Evolutionary conservation across 306 rosid species (phyloP).

Genomic region (Alnus rubra): DNA sequence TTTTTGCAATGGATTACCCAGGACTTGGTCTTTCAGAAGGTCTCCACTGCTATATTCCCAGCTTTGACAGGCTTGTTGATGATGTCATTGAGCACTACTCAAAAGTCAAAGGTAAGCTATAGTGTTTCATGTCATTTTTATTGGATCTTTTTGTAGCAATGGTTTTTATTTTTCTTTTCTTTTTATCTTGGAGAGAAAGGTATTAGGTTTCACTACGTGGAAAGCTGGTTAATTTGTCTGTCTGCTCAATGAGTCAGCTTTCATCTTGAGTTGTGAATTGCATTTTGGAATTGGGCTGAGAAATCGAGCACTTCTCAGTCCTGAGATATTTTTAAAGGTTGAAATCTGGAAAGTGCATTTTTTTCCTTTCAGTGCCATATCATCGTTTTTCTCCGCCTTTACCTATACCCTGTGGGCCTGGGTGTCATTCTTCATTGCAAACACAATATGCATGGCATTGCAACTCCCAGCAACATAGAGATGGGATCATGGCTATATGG

Average conservation of each 20-base stretch:
- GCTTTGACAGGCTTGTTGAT: conserved; percentile 73
- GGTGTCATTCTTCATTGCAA: not conserved
- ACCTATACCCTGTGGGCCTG: not conserved
- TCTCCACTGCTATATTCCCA: conserved; percentile 72
- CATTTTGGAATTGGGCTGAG: not conserved
- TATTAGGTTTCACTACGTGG: not conserved
- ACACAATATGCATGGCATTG: not conserved
- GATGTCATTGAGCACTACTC: conserved; percentile 78
- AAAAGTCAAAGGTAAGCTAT: conserved; percentile 67
- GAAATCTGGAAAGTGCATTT: not conserved
- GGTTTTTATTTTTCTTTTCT: not conserved
- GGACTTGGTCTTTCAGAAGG: conserved; percentile 98
- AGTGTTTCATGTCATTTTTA: not conserved
- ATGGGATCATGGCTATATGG: not conserved
- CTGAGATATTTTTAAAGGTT: not conserved
- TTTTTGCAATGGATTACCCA: conserved; percentile 93
- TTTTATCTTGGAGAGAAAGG: not conserved
- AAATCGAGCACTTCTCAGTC: not conserved
- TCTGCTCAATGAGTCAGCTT: not conserved
- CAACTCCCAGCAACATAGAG: not conserved
- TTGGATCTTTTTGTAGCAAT: not conserved
- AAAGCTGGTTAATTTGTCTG: not conserved
- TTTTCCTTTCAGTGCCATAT: not conserved
- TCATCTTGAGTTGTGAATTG: not conserved
- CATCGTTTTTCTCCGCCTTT: not conserved